Evolutionary conservation across 345 rosid species (phyloP).

Genomic region (Syzygium aromaticum): DNA sequence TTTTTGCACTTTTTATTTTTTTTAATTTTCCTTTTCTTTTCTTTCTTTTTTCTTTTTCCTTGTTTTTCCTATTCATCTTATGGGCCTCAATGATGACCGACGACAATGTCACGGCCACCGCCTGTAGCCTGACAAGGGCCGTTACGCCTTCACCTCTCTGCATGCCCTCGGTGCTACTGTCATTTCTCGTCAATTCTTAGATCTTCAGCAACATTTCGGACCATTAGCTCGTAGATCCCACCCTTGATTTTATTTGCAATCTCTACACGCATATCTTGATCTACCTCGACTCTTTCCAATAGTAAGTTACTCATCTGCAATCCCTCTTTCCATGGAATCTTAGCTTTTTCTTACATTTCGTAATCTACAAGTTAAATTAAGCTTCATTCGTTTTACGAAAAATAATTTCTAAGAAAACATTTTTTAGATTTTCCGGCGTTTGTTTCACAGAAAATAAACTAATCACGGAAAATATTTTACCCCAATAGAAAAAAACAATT

Average conservation of each 20-base stretch:
- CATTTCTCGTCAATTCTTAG: not conserved
- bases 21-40: not conserved
- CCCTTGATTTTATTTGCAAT: not conserved
- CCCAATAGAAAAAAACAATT: no score
- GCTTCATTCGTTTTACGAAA: fast-evolving
- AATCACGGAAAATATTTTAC: no score
- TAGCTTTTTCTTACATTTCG: not conserved
- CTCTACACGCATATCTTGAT: not conserved
- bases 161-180: not conserved
- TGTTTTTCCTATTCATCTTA: not conserved
- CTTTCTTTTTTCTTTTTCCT: no score
- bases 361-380: not conserved
- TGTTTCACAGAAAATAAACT: no score
- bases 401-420: fast-evolving
- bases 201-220: not conserved
- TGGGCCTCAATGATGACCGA: not conserved
- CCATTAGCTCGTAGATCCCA: not conserved
- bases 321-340: not conserved
- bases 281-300: not conserved
- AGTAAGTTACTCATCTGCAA: not conserved
- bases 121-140: no score
- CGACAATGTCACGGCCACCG: not conserved
- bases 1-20: not conserved
- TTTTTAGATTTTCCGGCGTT: no score
- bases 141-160: not conserved